phyloP scores from a whole-genome alignment of 2,329 filamentous ascomycete genomes.

The Monascus ruber region DNA sequence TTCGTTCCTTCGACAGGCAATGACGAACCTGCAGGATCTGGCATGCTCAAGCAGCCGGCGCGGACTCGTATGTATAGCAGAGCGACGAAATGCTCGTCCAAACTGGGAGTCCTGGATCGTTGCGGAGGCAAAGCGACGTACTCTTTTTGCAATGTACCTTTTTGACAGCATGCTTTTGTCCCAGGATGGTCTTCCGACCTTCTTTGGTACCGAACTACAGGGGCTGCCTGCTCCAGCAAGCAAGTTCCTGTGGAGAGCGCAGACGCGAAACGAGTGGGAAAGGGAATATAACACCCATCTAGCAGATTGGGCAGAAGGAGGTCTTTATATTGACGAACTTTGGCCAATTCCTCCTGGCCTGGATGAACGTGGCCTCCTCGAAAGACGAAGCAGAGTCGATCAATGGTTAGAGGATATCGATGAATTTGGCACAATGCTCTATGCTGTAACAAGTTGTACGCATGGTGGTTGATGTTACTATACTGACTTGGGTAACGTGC shows the following conservation, averaged over 20 bases:
- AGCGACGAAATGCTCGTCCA: conserved; percentile 19
- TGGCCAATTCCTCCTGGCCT: conserved; percentile 33
- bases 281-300: conserved; percentile 31
- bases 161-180: conserved; percentile 40
- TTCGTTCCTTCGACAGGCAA: too few relatives aligned
- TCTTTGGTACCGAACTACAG: conserved; percentile 39
- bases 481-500: too few relatives aligned
- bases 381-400: conserved; percentile 31
- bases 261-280: conserved; percentile 31
- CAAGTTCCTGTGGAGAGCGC: conserved; percentile 34
- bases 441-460: conserved; percentile 32
- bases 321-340: conserved; percentile 39
- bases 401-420: conserved; percentile 41
- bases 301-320: conserved; percentile 29
- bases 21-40: too few relatives aligned
- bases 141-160: conserved; percentile 42
- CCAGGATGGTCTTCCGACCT: conserved; percentile 36
- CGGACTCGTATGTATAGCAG: too few relatives aligned
- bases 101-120: conserved; percentile 44
- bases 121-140: conserved; percentile 41
- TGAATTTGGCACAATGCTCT: conserved; percentile 43
- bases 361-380: conserved; percentile 14
- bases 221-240: conserved; percentile 34
- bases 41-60: too few relatives aligned
- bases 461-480: conserved; percentile 22